Percentiles rank a stretch among this genome's conserved stretches.
These are phyloP conservation scores for Epichloe glyceriae DNA, from an alignment of 2,329 filamentous ascomycete species.

Conservation along the genomic window DNA sequence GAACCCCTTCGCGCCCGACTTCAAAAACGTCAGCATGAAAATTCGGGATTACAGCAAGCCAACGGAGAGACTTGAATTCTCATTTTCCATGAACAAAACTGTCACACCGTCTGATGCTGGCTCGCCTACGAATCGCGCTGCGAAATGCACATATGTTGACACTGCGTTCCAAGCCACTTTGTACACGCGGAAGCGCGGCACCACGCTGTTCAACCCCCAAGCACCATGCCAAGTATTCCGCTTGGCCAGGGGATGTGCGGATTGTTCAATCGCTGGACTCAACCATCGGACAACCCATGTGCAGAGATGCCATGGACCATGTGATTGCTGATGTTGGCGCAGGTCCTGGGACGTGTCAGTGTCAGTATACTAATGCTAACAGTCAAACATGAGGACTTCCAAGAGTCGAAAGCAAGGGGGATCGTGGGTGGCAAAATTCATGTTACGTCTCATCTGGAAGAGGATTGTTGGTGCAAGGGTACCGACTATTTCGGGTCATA, in stretches of 20 bases:
- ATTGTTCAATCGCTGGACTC: constrained; percentile 35
- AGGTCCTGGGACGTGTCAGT: constrained; percentile 23
- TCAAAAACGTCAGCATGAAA: constrained; percentile 37
- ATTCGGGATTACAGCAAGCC: constrained; percentile 32
- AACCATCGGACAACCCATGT: constrained; percentile 35
- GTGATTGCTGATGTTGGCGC: constrained; percentile 25
- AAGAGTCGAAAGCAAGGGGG: background rate
- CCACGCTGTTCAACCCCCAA: constrained; percentile 9
- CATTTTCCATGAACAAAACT: constrained; percentile 36
- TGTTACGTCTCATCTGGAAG: no score
- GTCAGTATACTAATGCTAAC: constrained; percentile 22
- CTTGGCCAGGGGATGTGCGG: constrained; percentile 47
- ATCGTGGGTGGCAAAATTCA: background rate
- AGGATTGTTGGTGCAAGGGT: no score
- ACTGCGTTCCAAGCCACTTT: constrained; percentile 44
- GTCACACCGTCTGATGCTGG: constrained; percentile 35
- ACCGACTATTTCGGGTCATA: no score
- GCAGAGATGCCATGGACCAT: constrained; percentile 28
- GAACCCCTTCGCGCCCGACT: constrained; percentile 43
- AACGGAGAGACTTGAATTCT: constrained; percentile 46
- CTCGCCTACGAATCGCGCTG: constrained; percentile 27
- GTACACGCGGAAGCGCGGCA: constrained; percentile 36
- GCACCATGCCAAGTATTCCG: constrained; percentile 7
- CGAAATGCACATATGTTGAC: constrained; percentile 44
- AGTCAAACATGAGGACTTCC: background rate